Percentiles rank a stretch among this genome's conserved stretches.
phyloP scores from a whole-genome alignment of 2,329 filamentous ascomycete species.

The Pseudogymnoascus pannorum region DNA sequence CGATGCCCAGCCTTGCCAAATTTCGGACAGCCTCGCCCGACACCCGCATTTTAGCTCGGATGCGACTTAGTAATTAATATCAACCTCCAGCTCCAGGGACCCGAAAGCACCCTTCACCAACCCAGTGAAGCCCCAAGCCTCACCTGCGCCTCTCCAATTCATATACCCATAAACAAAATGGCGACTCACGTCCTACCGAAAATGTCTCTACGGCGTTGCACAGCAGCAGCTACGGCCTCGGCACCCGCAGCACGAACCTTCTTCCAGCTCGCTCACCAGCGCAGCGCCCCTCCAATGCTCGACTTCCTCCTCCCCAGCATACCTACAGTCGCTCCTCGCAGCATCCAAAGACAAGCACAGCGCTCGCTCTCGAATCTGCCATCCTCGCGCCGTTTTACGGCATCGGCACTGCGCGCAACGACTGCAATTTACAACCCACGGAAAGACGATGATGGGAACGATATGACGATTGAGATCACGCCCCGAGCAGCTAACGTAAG shows the following conservation, averaged over 20 bases:
- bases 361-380: not conserved
- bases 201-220: conserved; percentile 19
- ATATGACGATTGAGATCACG: conserved; percentile 77
- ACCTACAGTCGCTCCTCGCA: not conserved
- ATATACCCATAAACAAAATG: conserved; percentile 17
- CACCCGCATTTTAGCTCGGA: conserved; percentile 1
- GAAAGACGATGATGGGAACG: conserved; percentile 74
- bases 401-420: conserved; percentile 30
- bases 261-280: conserved; percentile 22
- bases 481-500: conserved; percentile 70
- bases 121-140: not conserved
- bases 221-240: conserved; percentile 11
- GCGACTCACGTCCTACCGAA: conserved; percentile 20
- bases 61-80: conserved; percentile 12
- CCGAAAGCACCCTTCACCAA: not conserved
- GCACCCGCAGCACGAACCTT: conserved; percentile 23
- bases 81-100: conserved; percentile 2
- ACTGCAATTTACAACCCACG: conserved; percentile 61
- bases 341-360: not conserved
- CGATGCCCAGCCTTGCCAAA: not conserved
- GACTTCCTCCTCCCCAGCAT: conserved; percentile 25
- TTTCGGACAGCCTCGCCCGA: not conserved
- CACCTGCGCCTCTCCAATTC: not conserved
- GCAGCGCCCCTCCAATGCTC: conserved; percentile 20
- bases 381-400: conserved; percentile 21